Evolutionary conservation across 2,329 filamentous ascomycete species (phyloP), one percentile per base, ranked within the genome.

Genomic region (Ustulina deusta): DNA sequence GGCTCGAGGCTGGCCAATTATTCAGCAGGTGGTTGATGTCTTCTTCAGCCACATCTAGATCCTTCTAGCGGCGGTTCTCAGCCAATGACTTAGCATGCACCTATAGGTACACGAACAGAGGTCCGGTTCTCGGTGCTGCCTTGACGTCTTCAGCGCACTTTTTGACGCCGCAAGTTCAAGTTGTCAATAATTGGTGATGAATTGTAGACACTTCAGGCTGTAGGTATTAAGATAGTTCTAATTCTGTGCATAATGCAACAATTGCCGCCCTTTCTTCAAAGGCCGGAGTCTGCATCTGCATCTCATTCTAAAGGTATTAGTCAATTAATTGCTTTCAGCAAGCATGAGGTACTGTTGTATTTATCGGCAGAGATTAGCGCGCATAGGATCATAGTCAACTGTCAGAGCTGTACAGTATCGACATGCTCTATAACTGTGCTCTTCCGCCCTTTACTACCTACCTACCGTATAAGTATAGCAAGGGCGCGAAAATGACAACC

Each of bases 1-100:
- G n/a, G 17, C 25, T 65, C 52, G 17, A 61, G 65, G 55, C 52
- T 65, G 29, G n/a, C 57, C 66, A 61, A 65, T 68, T 6, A 56
- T 20, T 5, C 25, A 25, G 10, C 10, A 6, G 11, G 0, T 29
- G 4, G 15, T 36, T 25, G 22, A 32, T 11, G 27, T 42, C 15
- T 15, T 17, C 13, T 9, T 10, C 7, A 48, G 63, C 63, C 63
- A 65, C 63, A 61, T 61, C 63, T 57, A 51, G 34, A 56, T 61
- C 10, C 20, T 65, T 65, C 58, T 29, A 48, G 34, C 10, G 11
- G n/a, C 13, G 15, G 13, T 9, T 52, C 42, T 15, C 40, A 60
- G 49, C 51, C 63, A 66, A 58, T 34, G 17, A 25, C 29, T 52
- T 52, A 49, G 25, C 36, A 34, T 3, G 4, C 6, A 4, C 1